These are phyloP conservation scores for Mucor velutinosus DNA, from an alignment of 371 early-diverging fungal genomes.

Conservation along the genomic window DNA sequence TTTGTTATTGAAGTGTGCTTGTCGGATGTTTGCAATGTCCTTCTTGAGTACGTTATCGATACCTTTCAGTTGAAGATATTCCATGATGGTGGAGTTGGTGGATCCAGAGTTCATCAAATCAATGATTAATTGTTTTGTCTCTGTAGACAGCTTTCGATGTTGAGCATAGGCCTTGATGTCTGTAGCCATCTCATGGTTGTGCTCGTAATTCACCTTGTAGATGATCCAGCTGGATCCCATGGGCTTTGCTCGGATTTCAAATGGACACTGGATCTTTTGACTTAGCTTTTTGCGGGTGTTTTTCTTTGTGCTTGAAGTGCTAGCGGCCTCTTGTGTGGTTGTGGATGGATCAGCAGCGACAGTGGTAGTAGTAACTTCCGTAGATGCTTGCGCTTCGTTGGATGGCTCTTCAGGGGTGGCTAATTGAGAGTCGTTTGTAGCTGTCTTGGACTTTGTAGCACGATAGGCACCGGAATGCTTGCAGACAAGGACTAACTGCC, in stretches of 20 bases:
- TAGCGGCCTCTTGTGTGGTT: not conserved
- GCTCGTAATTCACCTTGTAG: conserved; percentile 10
- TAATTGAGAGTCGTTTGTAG: not conserved
- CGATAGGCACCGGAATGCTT: conserved; percentile 17
- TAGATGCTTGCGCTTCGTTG: not conserved
- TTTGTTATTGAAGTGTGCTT: conserved; percentile 11
- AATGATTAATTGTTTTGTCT: conserved; percentile 2
- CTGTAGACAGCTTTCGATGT: conserved; percentile 13
- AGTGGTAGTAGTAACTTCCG: not conserved
- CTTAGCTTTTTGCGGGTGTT: conserved; percentile 8
- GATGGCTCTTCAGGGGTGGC: not conserved
- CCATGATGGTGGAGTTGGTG: conserved; percentile 10
- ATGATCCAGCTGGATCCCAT: conserved; percentile 2
- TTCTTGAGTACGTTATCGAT: conserved; percentile 15
- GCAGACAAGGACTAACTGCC: conserved; percentile 15
- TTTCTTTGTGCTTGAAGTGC: not conserved
- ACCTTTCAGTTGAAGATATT: conserved; percentile 4
- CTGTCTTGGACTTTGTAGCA: not conserved
- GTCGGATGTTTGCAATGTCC: conserved; percentile 20
- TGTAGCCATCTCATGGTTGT: conserved; percentile 20
- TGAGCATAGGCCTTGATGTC: conserved; percentile 20
- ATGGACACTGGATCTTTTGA: conserved; percentile 20
- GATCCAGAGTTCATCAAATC: conserved; percentile 5
- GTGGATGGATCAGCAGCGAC: not conserved
- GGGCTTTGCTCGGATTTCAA: conserved; percentile 19